Evolutionary conservation across 345 rosid genomes (phyloP), one percentile per base, ranked within the genome.

Genomic region (Linum trigynum): DNA sequence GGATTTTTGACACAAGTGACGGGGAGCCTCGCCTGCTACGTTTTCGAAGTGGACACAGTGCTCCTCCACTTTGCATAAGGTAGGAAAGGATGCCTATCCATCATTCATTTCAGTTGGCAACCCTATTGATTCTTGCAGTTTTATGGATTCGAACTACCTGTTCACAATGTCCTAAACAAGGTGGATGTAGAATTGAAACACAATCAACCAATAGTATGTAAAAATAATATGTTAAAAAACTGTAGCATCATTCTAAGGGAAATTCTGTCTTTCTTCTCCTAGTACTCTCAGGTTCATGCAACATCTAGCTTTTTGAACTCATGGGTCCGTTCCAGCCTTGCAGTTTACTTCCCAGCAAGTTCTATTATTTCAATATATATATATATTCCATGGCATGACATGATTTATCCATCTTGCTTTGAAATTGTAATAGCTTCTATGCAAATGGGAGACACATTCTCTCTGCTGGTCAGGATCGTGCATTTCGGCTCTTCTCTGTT

Each of bases 391-490:
- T 23, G 61, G 61, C 10, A 37, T 57, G 36, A 12, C 61, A n/a
- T 15, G 12, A n/a, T 57, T 32, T n/a, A 17, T 37, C 61, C 0
- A 9, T 48, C 11, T 48, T 6, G 2, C 53, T 48, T 9, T 3
- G 14, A 48, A 5, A 39, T 35, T 1, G 35, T 17, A 5, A n/a
- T 84, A 94, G 99, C 80, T 94, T 86, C 79, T 94, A 90, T 79
- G 86, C 96, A 61, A 90, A 94, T 82, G 99, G 99, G 60, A 86
- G 97, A 62, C 99, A 94, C 72, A 88, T 94, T 73, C 78, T 94
- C 62, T 94, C 97, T 72, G 99, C 96, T 73, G 97, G 99, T 69
- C 97, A 85, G 77, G 99, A 94, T 78, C 95, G 99, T 43, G 96
- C 96, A 35, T 94, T 94, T 69, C 97, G 91, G 41, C 85, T 94